Conservation (phyloP, 148 eudicot species). For the Rhododendron molle region DNA sequence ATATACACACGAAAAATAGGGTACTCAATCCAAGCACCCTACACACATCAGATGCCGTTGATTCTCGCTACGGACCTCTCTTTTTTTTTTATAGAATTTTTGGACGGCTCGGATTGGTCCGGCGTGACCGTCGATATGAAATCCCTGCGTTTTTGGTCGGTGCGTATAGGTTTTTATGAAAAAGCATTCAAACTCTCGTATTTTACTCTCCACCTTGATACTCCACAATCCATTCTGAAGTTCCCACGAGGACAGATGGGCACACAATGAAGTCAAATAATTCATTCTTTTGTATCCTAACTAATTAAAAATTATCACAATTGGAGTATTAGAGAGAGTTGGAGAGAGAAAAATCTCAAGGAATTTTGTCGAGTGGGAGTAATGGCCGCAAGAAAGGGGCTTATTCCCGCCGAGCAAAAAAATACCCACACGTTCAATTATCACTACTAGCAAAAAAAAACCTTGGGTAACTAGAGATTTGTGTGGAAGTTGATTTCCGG, state of each 20-base stretch:
- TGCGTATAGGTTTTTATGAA: too few species aligned
- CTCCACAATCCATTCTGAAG: not conserved
- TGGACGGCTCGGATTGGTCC: too few species aligned
- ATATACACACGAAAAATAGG: too few species aligned
- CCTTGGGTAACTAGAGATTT: too few species aligned
- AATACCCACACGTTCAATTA: not conserved
- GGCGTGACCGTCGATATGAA: too few species aligned
- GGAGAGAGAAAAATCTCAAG: not conserved
- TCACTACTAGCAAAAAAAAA: not conserved
- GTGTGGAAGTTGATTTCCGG: not conserved
- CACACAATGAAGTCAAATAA: not conserved
- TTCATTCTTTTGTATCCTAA: not conserved
- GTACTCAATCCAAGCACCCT: too few species aligned
- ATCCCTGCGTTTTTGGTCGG: too few species aligned
- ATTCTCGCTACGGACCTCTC: too few species aligned
- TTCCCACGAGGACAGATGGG: not conserved
- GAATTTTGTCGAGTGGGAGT: not conserved
- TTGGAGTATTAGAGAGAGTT: not conserved
- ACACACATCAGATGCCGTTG: too few species aligned
- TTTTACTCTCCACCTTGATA: not conserved
- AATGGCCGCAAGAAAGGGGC: too few species aligned
- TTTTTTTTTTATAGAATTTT: too few species aligned
- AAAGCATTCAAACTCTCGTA: not conserved
- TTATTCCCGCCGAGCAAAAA: too few species aligned
- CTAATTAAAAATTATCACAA: not conserved